Evolutionary conservation across 352 stramenopile genomes (phyloP).

Genomic region (Globisporangium ultimum): DNA sequence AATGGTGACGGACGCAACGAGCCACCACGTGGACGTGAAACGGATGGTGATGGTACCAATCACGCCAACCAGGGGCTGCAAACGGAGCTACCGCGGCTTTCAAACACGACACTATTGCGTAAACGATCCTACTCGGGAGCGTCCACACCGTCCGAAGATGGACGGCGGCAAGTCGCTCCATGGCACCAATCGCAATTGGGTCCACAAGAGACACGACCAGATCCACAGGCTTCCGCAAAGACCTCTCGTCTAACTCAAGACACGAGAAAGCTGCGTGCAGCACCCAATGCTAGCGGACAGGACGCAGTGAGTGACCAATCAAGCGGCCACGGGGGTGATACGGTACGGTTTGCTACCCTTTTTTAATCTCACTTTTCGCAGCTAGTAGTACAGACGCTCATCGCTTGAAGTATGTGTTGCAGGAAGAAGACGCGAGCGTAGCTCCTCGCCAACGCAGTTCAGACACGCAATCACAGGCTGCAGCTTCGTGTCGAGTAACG

Average conservation of each 20-base stretch:
- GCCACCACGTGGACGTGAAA: background rate
- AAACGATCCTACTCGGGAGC: conserved; percentile 3
- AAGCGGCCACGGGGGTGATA: background rate
- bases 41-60: background rate
- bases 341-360: background rate
- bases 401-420: background rate
- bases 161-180: background rate
- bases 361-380: background rate
- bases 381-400: no score
- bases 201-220: background rate
- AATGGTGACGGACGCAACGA: background rate
- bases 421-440: no score
- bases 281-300: no score
- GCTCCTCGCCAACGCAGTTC: no score
- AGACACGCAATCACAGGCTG: no score
- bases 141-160: conserved; percentile 2
- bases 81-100: background rate
- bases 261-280: background rate
- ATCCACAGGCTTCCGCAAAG: no score
- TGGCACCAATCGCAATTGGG: background rate
- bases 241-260: no score
- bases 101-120: background rate
- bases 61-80: background rate
- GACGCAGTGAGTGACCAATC: background rate
- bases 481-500: conserved; percentile 29